Conservation (phyloP, 331 rosid species). For the Pyrus hybrid region DNA sequence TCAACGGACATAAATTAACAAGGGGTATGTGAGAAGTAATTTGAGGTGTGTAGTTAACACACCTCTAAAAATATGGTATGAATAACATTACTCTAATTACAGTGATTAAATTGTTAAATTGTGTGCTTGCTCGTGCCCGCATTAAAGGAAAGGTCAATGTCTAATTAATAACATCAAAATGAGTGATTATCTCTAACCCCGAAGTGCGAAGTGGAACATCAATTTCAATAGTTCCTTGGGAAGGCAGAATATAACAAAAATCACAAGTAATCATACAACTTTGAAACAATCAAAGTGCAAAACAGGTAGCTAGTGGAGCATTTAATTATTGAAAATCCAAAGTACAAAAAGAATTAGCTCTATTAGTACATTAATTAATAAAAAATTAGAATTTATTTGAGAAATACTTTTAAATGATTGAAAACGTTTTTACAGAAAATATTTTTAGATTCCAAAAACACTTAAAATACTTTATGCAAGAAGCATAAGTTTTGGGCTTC, state of each 20-base stretch:
- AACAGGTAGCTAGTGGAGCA: not conserved
- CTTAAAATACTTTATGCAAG: rapidly evolving
- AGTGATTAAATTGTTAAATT: not conserved
- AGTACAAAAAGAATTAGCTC: not conserved
- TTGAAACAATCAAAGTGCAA: constrained; percentile 1
- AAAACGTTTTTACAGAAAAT: rapidly evolving
- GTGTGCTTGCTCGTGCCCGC: not conserved
- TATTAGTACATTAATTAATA: not conserved
- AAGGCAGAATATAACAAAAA: not conserved
- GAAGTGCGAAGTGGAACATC: not conserved
- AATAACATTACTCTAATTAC: too few species aligned
- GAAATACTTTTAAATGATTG: too few species aligned
- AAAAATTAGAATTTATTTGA: not conserved
- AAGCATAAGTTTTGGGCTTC: too few species aligned
- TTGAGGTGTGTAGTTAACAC: too few species aligned
- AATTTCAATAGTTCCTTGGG: not conserved
- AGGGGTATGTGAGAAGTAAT: too few species aligned
- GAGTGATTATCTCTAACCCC: not conserved
- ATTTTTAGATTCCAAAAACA: too few species aligned
- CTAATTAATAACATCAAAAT: not conserved
- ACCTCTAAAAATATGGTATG: too few species aligned
- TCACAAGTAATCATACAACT: not conserved
- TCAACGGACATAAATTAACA: too few species aligned
- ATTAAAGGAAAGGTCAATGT: not conserved
- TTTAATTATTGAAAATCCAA: too few species aligned